Percentiles rank a stretch among this genome's conserved stretches.
Evolutionary conservation across 139 green algal genomes (phyloP).

Genomic region (Auxenochlorella pyrenoidosa): DNA sequence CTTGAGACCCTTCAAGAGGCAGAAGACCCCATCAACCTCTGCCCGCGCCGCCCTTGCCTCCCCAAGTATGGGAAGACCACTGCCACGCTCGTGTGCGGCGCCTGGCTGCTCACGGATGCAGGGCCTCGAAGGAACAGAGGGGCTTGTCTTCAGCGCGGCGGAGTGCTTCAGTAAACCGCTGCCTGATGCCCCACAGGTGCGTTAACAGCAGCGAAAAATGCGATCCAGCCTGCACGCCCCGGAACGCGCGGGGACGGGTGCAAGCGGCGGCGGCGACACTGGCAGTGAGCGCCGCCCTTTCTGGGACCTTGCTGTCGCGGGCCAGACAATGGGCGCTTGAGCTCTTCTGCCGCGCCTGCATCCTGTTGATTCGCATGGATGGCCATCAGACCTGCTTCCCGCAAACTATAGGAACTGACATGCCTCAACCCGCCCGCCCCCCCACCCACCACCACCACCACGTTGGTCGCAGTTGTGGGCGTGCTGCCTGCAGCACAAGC

Average conservation of each 20-base stretch:
- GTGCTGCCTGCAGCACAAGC: slow-evolving; percentile 15
- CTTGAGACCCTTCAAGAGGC: background rate
- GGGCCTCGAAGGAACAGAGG: background rate
- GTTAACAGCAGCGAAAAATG: background rate
- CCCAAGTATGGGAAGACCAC: background rate
- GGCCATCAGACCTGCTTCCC: no score
- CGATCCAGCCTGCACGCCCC: no score
- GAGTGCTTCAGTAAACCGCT: slow-evolving; percentile 20
- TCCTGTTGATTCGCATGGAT: no score
- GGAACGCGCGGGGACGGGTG: no score
- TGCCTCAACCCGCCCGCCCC: no score
- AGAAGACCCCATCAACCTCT: background rate
- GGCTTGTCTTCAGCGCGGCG: background rate
- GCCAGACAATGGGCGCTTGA: no score
- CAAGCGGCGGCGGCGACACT: no score
- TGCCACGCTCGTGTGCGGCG: background rate
- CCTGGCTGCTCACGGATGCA: background rate
- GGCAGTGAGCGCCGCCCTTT: background rate
- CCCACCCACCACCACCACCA: no score
- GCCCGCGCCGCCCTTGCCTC: no score
- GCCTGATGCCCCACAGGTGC: slow-evolving; percentile 3
- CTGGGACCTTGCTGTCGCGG: background rate
- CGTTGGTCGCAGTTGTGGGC: slow-evolving; percentile 7
- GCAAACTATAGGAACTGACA: no score
- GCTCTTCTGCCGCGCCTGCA: no score